Evolutionary conservation across 331 rosid genomes (phyloP), one percentile per base, ranked within the genome.

Genomic region (Malus hybrid): DNA sequence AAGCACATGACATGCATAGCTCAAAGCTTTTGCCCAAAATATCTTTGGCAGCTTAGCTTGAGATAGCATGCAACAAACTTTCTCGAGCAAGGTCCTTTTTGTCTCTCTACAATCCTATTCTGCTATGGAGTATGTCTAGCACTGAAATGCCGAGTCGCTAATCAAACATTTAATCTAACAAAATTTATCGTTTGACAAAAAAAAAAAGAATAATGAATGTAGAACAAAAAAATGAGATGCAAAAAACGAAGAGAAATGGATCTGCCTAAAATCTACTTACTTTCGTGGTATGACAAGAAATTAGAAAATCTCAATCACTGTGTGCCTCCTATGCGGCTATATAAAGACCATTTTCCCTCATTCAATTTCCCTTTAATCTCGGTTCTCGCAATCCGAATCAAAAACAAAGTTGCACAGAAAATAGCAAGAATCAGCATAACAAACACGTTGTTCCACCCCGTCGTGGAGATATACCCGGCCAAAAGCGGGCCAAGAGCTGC

Each of bases 401-500:
- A 84, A 80, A 76, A 88, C 73, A 90, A 82, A 58, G 82, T 89
- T 30, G 97, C 99, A 78, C 81, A 81, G 80, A 84, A 83, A 73
- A 82, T 79, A 33, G 99, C 81, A 77, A 90, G 68, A 87, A 89
- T 87, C 14, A 92, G 88, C 91, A 92, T 88, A 10, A 88, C 69
- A 75, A 95, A 95, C 60, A 95, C 97, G 72, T 88, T 84, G 85
- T 90, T 90, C 99, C 99, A 95, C 73, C 99, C 97, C 75, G 86
- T 77, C 5, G 89, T 83, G 36, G 97, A 90, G 61, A 89, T 70
- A 83, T 89, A 92, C n/a, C 97, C 99, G 1, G 97, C 99, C 84
- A 95, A 76, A 74, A 95, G 92, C 20, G 99, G 99, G 15, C 99
- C 98, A 19, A 95, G 81, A 22, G 99, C 97, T 65, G 96, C 97